Evolutionary conservation across 768 basidiomycete genomes (phyloP), one percentile per base, ranked within the genome.

Genomic region (Mycena metata): DNA sequence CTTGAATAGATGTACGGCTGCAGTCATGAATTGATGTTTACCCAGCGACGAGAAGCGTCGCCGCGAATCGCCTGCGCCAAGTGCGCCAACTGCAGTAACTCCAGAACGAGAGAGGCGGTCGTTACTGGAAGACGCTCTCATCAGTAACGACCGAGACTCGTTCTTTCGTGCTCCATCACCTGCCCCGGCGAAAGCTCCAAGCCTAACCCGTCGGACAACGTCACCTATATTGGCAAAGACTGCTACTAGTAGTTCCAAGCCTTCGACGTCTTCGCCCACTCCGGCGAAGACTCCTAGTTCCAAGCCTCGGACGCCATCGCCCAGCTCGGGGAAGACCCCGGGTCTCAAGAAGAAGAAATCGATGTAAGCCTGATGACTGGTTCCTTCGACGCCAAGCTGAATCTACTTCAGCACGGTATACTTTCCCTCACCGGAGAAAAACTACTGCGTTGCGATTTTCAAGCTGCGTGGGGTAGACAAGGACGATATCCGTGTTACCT

Each of bases 401-500:
- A 45, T 59, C 45, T 46, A 33, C 16, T 64, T 36, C 56, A 85
- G 85, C 63, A 81, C 84, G 58, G 78, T 77, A 68, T 84, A 84
- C 75, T 80, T 77, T 70, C 81, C 85, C 69, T 82, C 83, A 45
- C 76, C 76, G 33, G 85, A 84, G 49, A 85, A 85, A 58, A 82
- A 79, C 60, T 82, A 85, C 83, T 78, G 83, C 43, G 82, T 82
- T 26, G 85, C 86, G 36, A 85, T 82, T 60, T 87, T 87, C 73
- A 83, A 86, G 69, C 75, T 87, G 72, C 79, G 81, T 1, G 84
- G 83, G 7, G 81, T 88, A 51, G 81, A 79, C 72, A 87, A 85
- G 69, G 80, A 86, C 33, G 83, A 87, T 50, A 84, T 86, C 58
- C 86, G 88, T 49, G 85, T 87, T 49, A 86, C 84, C 54, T 87